Conservation (phyloP, 2,329 filamentous ascomycete genomes). For the Penicillium capsulatum region DNA sequence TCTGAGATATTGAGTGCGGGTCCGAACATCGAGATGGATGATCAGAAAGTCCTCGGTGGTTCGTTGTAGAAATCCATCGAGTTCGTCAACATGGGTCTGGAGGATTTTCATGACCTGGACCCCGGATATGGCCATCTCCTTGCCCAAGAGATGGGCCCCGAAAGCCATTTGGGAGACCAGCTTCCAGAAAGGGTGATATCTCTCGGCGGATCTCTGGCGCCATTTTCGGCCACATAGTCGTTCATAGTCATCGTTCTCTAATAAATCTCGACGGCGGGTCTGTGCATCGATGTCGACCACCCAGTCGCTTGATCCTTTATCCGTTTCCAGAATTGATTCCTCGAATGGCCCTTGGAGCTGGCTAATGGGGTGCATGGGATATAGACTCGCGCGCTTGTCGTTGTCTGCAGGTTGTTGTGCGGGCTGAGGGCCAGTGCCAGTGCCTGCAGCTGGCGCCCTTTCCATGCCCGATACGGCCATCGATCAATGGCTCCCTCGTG, state of each 20-base stretch:
- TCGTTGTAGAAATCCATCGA: slow-evolving; percentile 84
- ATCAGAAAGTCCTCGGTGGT: slow-evolving; percentile 79
- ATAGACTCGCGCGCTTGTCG: slow-evolving; percentile 10
- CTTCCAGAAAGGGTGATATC: slow-evolving; percentile 84
- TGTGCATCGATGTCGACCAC: slow-evolving; percentile 38
- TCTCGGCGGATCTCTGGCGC: slow-evolving; percentile 68
- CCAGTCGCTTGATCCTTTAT: slow-evolving; percentile 24
- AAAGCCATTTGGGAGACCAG: slow-evolving; percentile 90
- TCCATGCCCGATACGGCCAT: slow-evolving; percentile 2
- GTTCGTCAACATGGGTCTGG: slow-evolving; percentile 86
- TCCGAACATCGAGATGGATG: slow-evolving; percentile 71
- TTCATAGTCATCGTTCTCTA: slow-evolving; percentile 65
- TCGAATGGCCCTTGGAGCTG: slow-evolving; percentile 45
- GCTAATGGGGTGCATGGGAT: slow-evolving; percentile 40
- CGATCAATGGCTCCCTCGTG: background rate
- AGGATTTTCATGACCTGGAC: slow-evolving; percentile 83
- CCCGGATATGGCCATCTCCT: slow-evolving; percentile 82
- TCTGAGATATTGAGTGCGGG: slow-evolving; percentile 73
- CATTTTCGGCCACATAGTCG: slow-evolving; percentile 69
- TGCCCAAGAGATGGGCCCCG: slow-evolving; percentile 80
- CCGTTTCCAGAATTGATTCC: slow-evolving; percentile 43
- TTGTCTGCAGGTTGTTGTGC: slow-evolving; percentile 1
- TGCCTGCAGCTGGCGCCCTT: slow-evolving; percentile 3
- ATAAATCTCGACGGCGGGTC: slow-evolving; percentile 59
- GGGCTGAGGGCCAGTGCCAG: background rate